These are phyloP conservation scores for Boletus eberwhitei DNA, from an alignment of 768 basidiomycete species.

Conservation along the genomic window DNA sequence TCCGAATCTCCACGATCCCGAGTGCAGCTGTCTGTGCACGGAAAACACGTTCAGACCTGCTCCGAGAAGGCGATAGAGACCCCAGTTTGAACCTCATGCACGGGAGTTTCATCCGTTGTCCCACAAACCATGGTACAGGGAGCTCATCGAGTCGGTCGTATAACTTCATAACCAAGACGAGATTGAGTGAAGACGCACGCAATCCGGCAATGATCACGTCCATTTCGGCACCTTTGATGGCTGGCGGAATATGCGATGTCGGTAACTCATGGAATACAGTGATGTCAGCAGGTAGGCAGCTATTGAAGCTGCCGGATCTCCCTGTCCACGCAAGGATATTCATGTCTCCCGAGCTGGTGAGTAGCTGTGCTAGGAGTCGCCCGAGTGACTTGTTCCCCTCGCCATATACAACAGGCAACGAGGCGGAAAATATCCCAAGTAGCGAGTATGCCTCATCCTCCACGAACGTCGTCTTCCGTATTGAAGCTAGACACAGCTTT, in stretches of 20 bases:
- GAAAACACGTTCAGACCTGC: not conserved
- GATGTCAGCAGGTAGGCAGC: constrained; percentile 3
- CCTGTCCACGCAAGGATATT: constrained; percentile 11
- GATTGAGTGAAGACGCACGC: not conserved
- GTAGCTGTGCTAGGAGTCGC: constrained; percentile 3
- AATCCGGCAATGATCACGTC: not conserved
- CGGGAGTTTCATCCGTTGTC: constrained; percentile 1
- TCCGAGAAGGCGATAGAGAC: too few relatives aligned
- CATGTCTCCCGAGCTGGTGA: constrained; percentile 3
- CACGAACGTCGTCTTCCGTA: not conserved
- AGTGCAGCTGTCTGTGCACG: not conserved
- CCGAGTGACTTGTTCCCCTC: constrained; percentile 7
- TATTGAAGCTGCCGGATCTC: constrained; percentile 4
- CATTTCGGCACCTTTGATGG: not conserved
- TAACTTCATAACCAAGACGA: not conserved
- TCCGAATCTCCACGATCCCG: constrained; percentile 6
- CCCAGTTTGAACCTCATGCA: constrained; percentile 10
- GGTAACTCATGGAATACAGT: not conserved
- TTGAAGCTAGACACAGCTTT: constrained; percentile 12
- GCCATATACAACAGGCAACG: constrained; percentile 7
- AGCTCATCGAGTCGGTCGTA: constrained; percentile 1
- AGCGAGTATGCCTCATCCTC: constrained; percentile 16
- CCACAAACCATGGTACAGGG: not conserved
- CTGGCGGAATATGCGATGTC: not conserved
- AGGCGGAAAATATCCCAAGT: constrained; percentile 3